Evolutionary conservation across 176 grass and related monocot species (phyloP), one percentile per base, ranked within the genome.

Genomic region (Zizania latifolia): DNA sequence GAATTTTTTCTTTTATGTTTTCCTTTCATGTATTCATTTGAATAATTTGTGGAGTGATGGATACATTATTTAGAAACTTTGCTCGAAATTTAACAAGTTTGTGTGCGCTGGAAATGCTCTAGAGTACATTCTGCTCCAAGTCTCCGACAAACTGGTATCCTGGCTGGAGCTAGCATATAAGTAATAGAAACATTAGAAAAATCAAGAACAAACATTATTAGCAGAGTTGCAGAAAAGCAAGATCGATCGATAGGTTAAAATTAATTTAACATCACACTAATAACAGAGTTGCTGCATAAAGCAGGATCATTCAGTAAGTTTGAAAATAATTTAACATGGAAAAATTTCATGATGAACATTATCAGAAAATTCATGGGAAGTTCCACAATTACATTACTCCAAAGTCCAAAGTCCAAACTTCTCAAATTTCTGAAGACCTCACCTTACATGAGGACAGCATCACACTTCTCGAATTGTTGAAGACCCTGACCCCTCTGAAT

Each of bases 381-480:
- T 11, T 65, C 32, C 29, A 17, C 16, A 57, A 76, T 68, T 29
- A 54, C 58, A 77, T 81, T 48, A 32, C 9, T 17, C 16, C 5
- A 61, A 61, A 84, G 16, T n/a, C n/a, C n/a, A n/a, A n/a, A n/a
- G n/a, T 62, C 8, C 8, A 62, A 67, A 84, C 27, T 46, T 79
- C 62, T 16, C 70, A 15, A 45, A 11, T 22, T 22, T 53, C n/a
- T 53, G 21, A 68, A 16, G 10, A 11, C 74, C 70, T 89, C 62
- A 73, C 66, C 86, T 89, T 85, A 92, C 46, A 84, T 72, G 69
- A 86, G 75, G 78, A 86, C 19, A 74, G 79, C 67, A 30, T 84
- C 83, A 78, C 89, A 99, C 53, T 78, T 99, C 24, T 76, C 68
- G 5, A 99, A 99, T 63, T 80, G 85, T 24, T 55, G 79, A 73